phyloP scores from a whole-genome alignment of 2,329 filamentous ascomycete species.

The Neoarthrinium moseri region DNA sequence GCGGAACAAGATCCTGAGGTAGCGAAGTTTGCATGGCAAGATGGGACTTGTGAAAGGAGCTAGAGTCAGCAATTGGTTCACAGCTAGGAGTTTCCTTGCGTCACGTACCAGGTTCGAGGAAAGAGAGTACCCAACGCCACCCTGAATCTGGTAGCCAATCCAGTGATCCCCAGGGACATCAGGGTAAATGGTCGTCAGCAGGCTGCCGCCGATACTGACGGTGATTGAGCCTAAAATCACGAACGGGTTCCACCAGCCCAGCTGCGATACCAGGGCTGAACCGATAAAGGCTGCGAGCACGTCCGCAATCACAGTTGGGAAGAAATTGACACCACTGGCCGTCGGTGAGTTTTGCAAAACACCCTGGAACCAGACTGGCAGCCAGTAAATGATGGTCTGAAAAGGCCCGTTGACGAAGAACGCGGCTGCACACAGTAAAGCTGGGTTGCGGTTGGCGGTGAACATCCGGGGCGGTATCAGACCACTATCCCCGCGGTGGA shows the following conservation, averaged over 20 bases:
- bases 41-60: slow-evolving; percentile 10
- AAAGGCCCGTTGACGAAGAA: slow-evolving; percentile 1
- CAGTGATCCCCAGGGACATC: slow-evolving; percentile 9
- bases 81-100: not conserved
- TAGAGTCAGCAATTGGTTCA: too few species aligned
- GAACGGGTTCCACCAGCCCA: slow-evolving; percentile 1
- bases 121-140: slow-evolving; percentile 15
- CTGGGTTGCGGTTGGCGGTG: not conserved
- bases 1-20: slow-evolving; percentile 17
- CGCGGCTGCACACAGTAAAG: not conserved
- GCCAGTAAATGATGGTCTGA: not conserved
- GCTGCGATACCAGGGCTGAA: not conserved
- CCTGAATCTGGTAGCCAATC: slow-evolving; percentile 18
- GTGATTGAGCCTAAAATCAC: slow-evolving; percentile 13
- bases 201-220: slow-evolving; percentile 13
- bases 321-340: not conserved
- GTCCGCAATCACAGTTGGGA: not conserved
- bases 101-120: slow-evolving; percentile 12
- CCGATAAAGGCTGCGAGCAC: not conserved
- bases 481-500: not conserved
- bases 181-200: slow-evolving; percentile 16
- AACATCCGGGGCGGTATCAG: not conserved
- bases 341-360: not conserved
- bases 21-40: slow-evolving; percentile 17
- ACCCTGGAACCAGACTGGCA: not conserved